Evolutionary conservation across 352 stramenopile species (phyloP).

Genomic region (Phytopythium ostracodes): DNA sequence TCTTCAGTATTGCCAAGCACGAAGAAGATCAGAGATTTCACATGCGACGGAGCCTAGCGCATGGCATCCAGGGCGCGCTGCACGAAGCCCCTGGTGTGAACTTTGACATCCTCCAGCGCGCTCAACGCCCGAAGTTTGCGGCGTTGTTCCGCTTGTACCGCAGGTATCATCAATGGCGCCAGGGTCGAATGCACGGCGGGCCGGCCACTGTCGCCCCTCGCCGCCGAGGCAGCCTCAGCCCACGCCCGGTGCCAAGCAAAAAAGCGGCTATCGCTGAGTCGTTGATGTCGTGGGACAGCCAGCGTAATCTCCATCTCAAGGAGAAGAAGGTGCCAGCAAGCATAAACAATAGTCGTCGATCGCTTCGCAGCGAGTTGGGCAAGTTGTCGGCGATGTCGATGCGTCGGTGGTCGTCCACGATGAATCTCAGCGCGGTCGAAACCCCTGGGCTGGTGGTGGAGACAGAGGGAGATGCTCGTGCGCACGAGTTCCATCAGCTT

Average conservation of each 20-base stretch:
- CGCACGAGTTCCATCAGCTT: conserved; percentile 33
- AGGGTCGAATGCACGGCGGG: conserved; percentile 4
- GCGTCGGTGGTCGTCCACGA: conserved; percentile 7
- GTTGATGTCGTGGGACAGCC: neutral
- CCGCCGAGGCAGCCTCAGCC: neutral
- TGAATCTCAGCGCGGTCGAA: neutral
- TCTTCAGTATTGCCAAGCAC: conserved; percentile 31
- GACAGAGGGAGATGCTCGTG: conserved; percentile 3
- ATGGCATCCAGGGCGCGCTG: conserved; percentile 4
- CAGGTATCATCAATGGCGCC: conserved; percentile 30
- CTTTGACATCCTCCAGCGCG: conserved; percentile 58
- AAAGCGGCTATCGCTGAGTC: neutral
- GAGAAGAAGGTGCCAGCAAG: neutral
- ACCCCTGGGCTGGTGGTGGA: neutral
- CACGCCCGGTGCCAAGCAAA: neutral
- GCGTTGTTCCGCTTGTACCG: conserved; percentile 39
- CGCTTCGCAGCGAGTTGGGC: neutral
- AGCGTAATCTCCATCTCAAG: neutral
- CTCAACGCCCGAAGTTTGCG: conserved; percentile 39
- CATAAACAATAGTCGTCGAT: neutral
- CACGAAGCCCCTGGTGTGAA: conserved; percentile 26
- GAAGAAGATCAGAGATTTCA: conserved; percentile 13
- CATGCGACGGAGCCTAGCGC: neutral
- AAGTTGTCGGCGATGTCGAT: conserved; percentile 7
- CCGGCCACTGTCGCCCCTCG: neutral